Evolutionary conservation across 2,329 filamentous ascomycete species (phyloP).

Genomic region (Pseudofabraea citricarpa): DNA sequence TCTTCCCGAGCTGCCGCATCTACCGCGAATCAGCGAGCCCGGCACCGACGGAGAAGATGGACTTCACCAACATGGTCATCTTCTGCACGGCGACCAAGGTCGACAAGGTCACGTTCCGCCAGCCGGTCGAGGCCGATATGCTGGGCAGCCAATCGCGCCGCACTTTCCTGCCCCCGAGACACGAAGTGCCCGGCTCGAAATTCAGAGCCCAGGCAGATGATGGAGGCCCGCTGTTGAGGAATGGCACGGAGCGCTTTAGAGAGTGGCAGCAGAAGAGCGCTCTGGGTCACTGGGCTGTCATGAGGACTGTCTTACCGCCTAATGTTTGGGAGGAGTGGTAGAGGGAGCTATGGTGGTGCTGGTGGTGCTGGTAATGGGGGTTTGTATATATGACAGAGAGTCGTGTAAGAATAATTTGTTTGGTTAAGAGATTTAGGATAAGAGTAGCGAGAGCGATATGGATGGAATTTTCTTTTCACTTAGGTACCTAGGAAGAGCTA

Average conservation of each 20-base stretch:
- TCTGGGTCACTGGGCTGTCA: slow-evolving; percentile 83
- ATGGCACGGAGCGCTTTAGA: slow-evolving; percentile 46
- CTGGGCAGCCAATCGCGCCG: slow-evolving; percentile 66
- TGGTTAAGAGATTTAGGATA: too few species aligned
- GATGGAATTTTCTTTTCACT: too few species aligned
- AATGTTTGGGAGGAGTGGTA: slow-evolving; percentile 86
- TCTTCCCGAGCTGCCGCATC: slow-evolving; percentile 87
- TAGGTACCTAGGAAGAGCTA: too few species aligned
- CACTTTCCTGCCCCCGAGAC: slow-evolving; percentile 65
- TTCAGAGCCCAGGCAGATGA: slow-evolving; percentile 11
- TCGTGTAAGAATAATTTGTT: too few species aligned
- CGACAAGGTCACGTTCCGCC: slow-evolving; percentile 55
- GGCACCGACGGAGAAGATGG: slow-evolving; percentile 44
- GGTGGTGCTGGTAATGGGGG: too few species aligned
- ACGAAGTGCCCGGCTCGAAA: slow-evolving; percentile 52
- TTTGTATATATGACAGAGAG: too few species aligned
- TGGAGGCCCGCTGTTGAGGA: slow-evolving; percentile 15
- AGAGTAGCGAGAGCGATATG: too few species aligned
- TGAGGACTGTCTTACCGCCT: slow-evolving; percentile 76
- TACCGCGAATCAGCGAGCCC: slow-evolving; percentile 68
- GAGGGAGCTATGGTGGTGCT: too few species aligned
- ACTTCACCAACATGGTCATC: slow-evolving; percentile 95
- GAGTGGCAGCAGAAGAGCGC: slow-evolving; percentile 73
- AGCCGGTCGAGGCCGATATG: slow-evolving; percentile 59
- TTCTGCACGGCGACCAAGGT: slow-evolving; percentile 57